Evolutionary conservation across 108 stramenopile genomes (phyloP).

Genomic region (Cyclotella choctawhatcheeana): DNA sequence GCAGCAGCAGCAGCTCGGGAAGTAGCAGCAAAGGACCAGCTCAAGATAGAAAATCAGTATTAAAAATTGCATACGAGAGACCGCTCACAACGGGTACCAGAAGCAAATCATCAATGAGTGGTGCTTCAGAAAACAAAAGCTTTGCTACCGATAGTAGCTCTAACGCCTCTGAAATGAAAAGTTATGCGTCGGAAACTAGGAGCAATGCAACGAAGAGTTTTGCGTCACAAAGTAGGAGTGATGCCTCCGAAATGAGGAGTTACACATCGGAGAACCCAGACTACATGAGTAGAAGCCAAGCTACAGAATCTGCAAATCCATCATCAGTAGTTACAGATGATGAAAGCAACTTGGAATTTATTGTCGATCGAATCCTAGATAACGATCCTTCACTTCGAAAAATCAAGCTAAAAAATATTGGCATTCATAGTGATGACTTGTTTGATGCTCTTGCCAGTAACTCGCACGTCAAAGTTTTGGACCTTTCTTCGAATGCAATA

Average conservation of each 20-base stretch:
- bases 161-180: neutral
- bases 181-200: neutral
- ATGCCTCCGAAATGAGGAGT: neutral
- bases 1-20: too few relatives aligned
- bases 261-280: neutral
- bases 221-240: neutral
- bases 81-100: too few relatives aligned
- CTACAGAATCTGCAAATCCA: constrained; percentile 11
- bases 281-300: neutral
- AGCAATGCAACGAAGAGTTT: neutral
- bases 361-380: constrained; percentile 16
- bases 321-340: neutral
- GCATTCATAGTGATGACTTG: constrained; percentile 8
- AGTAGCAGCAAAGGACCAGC: neutral
- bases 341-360: neutral
- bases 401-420: constrained; percentile 37
- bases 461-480: constrained; percentile 17
- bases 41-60: neutral
- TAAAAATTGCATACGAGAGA: constrained; percentile 1
- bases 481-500: constrained; percentile 32
- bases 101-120: too few relatives aligned
- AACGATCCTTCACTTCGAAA: constrained; percentile 33
- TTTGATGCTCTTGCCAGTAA: constrained; percentile 31
- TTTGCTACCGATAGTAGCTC: neutral
- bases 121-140: too few relatives aligned